Percentiles rank a stretch among this genome's conserved stretches.
Evolutionary conservation across 1,284 basidiomycete genomes (phyloP).

Genomic region (Sporisorium scitamineum): DNA sequence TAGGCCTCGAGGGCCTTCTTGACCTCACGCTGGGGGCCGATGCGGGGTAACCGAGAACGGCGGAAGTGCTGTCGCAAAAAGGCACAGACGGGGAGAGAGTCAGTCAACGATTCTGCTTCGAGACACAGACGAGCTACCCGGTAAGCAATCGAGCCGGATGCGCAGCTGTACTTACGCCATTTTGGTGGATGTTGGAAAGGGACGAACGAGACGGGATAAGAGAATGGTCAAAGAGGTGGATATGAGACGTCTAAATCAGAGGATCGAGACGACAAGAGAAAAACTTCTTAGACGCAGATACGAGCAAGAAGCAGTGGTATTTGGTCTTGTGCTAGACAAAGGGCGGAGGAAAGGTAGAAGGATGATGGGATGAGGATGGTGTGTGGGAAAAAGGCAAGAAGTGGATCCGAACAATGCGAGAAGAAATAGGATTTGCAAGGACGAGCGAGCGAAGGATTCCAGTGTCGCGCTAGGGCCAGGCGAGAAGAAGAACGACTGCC

Average conservation of each 20-base stretch:
- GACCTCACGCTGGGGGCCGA: slow-evolving; percentile 94
- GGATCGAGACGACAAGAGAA: slow-evolving; percentile 9
- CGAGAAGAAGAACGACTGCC: not conserved
- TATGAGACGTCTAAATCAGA: slow-evolving; percentile 11
- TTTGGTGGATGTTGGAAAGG: slow-evolving; percentile 22
- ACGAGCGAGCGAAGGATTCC: not conserved
- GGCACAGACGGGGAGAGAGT: not conserved
- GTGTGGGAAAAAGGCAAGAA: slow-evolving; percentile 12
- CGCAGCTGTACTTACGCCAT: slow-evolving; percentile 53
- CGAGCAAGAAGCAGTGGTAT: slow-evolving; percentile 23
- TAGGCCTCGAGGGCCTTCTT: slow-evolving; percentile 88
- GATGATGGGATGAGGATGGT: slow-evolving; percentile 19
- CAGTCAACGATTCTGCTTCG: not conserved
- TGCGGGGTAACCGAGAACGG: slow-evolving; percentile 90
- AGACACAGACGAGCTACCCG: no score
- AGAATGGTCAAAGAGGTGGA: slow-evolving; percentile 11
- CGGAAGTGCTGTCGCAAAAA: slow-evolving; percentile 51
- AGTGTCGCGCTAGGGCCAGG: slow-evolving; percentile 34
- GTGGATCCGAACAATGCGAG: not conserved
- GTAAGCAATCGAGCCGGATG: not conserved
- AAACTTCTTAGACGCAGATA: slow-evolving; percentile 20
- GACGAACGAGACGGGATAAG: slow-evolving; percentile 17
- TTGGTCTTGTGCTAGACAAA: not conserved
- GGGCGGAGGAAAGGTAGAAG: slow-evolving; percentile 6
- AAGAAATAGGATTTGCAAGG: slow-evolving; percentile 30